Conservation (phyloP, 768 basidiomycete genomes). For the Mycena albidolilacea region DNA sequence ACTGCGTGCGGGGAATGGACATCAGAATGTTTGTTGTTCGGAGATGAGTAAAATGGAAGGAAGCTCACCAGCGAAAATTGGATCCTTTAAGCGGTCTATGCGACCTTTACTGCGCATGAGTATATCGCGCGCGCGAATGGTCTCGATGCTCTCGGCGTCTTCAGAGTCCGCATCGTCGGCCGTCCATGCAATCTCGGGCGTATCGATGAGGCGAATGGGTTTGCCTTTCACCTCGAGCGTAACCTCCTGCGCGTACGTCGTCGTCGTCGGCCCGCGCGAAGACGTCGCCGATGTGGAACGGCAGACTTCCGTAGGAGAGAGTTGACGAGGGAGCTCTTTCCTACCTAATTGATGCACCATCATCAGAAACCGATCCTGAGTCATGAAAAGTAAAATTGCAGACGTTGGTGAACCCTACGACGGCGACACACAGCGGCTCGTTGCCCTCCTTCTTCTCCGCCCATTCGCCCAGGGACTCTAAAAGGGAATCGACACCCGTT, state of each 20-base stretch:
- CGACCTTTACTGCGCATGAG: slow-evolving; percentile 85
- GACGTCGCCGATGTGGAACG: slow-evolving; percentile 66
- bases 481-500: slow-evolving; percentile 69
- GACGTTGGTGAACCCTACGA: slow-evolving; percentile 89
- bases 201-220: slow-evolving; percentile 83
- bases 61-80: slow-evolving; percentile 74
- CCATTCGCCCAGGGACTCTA: slow-evolving; percentile 62
- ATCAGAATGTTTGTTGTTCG: slow-evolving; percentile 27
- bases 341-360: slow-evolving; percentile 62
- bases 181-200: slow-evolving; percentile 84
- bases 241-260: slow-evolving; percentile 75
- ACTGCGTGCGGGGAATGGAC: slow-evolving; percentile 57
- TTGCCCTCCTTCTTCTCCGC: slow-evolving; percentile 63
- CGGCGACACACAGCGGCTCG: slow-evolving; percentile 75
- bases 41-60: slow-evolving; percentile 30
- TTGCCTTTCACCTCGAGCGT: slow-evolving; percentile 62
- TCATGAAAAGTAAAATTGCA: slow-evolving; percentile 44
- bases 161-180: slow-evolving; percentile 51
- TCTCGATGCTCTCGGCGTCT: slow-evolving; percentile 55
- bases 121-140: slow-evolving; percentile 76
- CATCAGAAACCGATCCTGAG: slow-evolving; percentile 25
- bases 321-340: slow-evolving; percentile 91
- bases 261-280: slow-evolving; percentile 80
- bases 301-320: slow-evolving; percentile 70
- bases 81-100: slow-evolving; percentile 89